Evolutionary conservation across 768 basidiomycete species (phyloP).

Genomic region (Termitomyces sp.): DNA sequence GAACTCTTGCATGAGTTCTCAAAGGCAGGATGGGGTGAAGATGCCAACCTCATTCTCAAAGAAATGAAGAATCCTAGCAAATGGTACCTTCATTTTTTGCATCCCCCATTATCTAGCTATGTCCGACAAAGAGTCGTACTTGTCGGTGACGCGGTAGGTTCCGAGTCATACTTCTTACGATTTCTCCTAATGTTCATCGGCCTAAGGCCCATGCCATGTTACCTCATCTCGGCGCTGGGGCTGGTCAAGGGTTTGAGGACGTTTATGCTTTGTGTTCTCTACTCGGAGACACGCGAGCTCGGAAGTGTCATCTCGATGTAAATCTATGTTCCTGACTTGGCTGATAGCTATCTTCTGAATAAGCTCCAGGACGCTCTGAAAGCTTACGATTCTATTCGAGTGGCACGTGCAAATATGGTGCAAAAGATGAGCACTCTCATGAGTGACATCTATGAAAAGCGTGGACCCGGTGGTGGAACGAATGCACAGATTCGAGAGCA

Average conservation of each 20-base stretch:
- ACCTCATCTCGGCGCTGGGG: slow-evolving; percentile 54
- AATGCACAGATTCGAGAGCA: slow-evolving; percentile 26
- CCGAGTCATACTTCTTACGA: neutral
- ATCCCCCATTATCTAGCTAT: slow-evolving; percentile 40
- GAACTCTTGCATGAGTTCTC: slow-evolving; percentile 39
- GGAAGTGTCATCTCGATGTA: slow-evolving; percentile 36
- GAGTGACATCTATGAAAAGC: slow-evolving; percentile 42
- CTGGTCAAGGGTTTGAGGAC: slow-evolving; percentile 58
- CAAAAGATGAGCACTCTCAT: slow-evolving; percentile 32
- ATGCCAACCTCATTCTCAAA: slow-evolving; percentile 34
- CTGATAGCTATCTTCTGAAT: neutral
- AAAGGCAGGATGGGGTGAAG: slow-evolving; percentile 39
- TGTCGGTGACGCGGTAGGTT: slow-evolving; percentile 48
- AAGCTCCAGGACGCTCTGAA: slow-evolving; percentile 34
- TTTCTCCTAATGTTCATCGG: neutral
- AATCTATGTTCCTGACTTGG: slow-evolving; percentile 1
- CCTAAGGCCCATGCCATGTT: slow-evolving; percentile 52
- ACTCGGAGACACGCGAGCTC: slow-evolving; percentile 37
- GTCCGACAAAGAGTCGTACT: slow-evolving; percentile 41
- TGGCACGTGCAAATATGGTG: slow-evolving; percentile 45
- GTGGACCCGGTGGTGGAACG: slow-evolving; percentile 26
- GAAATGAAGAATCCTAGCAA: slow-evolving; percentile 40
- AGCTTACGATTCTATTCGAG: slow-evolving; percentile 40
- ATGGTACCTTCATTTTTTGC: slow-evolving; percentile 47
- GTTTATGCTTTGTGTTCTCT: slow-evolving; percentile 40